These are phyloP conservation scores for Colletotrichum viniferum DNA, from an alignment of 2,329 filamentous ascomycete genomes.

Conservation along the genomic window DNA sequence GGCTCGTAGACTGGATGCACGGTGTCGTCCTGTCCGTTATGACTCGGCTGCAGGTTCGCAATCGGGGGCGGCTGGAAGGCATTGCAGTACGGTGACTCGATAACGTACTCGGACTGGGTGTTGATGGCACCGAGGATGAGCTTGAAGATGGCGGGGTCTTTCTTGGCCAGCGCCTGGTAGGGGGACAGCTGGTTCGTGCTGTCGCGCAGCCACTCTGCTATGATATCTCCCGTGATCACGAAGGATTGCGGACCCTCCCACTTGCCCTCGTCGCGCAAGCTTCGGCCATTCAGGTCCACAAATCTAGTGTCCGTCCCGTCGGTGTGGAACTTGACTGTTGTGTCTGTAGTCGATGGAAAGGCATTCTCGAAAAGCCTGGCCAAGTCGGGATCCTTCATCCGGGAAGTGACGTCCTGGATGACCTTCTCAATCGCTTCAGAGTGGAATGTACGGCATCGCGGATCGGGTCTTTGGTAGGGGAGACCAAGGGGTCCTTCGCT, in stretches of 20 bases:
- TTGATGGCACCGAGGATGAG: constrained; percentile 93
- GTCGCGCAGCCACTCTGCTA: constrained; percentile 90
- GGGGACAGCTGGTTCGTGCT: constrained; percentile 92
- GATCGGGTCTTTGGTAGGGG: constrained; percentile 84
- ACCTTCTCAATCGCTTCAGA: constrained; percentile 88
- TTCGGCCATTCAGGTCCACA: constrained; percentile 27
- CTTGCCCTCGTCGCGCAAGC: constrained; percentile 56
- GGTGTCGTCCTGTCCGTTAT: constrained; percentile 80
- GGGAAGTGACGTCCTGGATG: constrained; percentile 79
- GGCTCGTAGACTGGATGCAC: constrained; percentile 91
- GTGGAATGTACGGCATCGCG: constrained; percentile 85
- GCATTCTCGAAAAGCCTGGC: constrained; percentile 94
- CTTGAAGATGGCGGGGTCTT: constrained; percentile 77
- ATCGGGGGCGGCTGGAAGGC: constrained; percentile 95
- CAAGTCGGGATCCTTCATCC: constrained; percentile 84
- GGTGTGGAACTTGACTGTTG: constrained; percentile 86
- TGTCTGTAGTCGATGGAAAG: constrained; percentile 90
- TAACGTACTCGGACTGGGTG: constrained; percentile 94
- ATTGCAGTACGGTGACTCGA: constrained; percentile 95
- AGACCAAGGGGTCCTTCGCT: constrained; percentile 80
- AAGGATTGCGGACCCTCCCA: constrained; percentile 92
- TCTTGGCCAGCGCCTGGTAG: constrained; percentile 84
- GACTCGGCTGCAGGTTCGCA: constrained; percentile 71
- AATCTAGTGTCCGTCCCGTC: constrained; percentile 52
- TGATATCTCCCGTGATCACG: constrained; percentile 91